A percentile compares a stretch with the other conserved stretches of the same genome.
Evolutionary conservation across 2,329 filamentous ascomycete genomes (phyloP).

Genomic region (Plectosphaerella plurivora): DNA sequence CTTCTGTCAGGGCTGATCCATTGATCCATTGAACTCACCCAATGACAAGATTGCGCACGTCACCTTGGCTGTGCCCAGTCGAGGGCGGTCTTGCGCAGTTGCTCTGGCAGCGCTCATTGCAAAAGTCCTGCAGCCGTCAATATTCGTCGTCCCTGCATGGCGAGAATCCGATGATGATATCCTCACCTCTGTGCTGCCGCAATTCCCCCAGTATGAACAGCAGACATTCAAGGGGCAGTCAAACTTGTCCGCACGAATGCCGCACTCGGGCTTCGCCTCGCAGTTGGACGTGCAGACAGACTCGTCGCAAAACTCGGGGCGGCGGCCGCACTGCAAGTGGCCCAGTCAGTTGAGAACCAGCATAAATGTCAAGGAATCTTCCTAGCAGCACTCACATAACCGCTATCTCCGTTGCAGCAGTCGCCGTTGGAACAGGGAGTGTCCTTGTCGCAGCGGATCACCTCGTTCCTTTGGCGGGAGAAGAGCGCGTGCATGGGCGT

Average conservation of each 20-base stretch:
- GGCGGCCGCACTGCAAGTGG: not conserved
- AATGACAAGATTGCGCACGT: conserved; percentile 16
- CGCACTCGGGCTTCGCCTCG: not conserved
- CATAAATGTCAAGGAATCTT: too few relatives aligned
- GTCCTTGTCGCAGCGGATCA: not conserved
- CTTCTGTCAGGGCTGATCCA: not conserved
- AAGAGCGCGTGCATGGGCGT: not conserved
- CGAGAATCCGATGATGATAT: too few relatives aligned
- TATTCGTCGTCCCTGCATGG: too few relatives aligned
- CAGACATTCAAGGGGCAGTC: conserved; percentile 32
- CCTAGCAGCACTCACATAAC: not conserved
- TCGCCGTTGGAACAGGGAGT: not conserved
- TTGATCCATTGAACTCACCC: too few relatives aligned
- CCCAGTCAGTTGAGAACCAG: not conserved
- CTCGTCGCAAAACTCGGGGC: not conserved
- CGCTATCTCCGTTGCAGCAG: not conserved
- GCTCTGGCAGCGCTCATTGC: conserved; percentile 15
- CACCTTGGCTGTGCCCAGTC: not conserved
- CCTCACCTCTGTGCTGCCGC: not conserved
- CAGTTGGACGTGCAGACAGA: not conserved
- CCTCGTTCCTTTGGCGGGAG: not conserved
- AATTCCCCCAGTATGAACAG: conserved; percentile 14
- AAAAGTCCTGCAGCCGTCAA: not conserved
- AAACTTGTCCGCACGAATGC: not conserved
- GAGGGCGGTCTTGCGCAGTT: conserved; percentile 24